Evolutionary conservation across 75 land plant species (phyloP).

Genomic region (Sequoia sempervirens): DNA sequence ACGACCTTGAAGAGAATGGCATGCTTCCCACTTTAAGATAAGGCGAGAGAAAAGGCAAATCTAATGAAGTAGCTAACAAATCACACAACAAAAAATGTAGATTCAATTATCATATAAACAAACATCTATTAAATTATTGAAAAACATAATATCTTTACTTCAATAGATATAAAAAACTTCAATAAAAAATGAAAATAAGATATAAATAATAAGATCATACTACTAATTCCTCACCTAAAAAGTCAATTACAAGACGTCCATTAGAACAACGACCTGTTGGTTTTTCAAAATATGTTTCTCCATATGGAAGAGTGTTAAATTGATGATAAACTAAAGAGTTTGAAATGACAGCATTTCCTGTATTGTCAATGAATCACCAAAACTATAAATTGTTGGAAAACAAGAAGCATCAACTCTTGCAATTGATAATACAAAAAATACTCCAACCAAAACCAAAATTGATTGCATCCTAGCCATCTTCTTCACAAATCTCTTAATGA

Average conservation of each 20-base stretch:
- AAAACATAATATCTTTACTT: too few relatives aligned
- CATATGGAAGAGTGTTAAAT: background rate
- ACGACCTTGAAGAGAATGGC: background rate
- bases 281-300: background rate
- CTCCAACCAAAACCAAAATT: too few relatives aligned
- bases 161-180: background rate
- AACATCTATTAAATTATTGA: too few relatives aligned
- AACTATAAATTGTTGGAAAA: constrained; percentile 2
- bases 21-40: background rate
- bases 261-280: background rate
- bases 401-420: background rate
- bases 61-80: background rate
- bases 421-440: background rate
- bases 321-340: background rate
- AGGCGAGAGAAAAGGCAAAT: background rate
- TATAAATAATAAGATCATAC: background rate
- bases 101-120: too few relatives aligned
- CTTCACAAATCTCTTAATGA: too few relatives aligned
- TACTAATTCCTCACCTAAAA: background rate
- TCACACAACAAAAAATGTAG: too few relatives aligned
- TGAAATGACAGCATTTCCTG: background rate
- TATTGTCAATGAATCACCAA: background rate
- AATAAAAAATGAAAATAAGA: background rate
- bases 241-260: background rate
- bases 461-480: too few relatives aligned